These are phyloP conservation scores for Aspergillus egyptiacus DNA, from an alignment of 495 filamentous ascomycete species.

Conservation along the genomic window DNA sequence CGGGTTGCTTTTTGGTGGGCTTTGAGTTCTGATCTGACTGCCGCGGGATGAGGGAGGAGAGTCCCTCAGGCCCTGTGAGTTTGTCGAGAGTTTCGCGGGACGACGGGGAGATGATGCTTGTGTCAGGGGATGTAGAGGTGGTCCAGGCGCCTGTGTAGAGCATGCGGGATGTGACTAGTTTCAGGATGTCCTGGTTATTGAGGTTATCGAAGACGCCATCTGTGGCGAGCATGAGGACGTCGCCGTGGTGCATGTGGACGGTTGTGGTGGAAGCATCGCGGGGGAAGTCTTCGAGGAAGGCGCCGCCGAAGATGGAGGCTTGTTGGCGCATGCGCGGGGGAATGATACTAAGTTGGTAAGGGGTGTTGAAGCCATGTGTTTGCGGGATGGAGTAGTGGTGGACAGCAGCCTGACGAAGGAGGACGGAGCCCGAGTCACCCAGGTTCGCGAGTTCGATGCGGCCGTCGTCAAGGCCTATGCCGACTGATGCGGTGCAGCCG, in stretches of 20 bases:
- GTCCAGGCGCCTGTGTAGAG: slow-evolving; percentile 64
- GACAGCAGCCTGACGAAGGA: slow-evolving; percentile 75
- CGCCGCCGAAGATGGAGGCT: slow-evolving; percentile 74
- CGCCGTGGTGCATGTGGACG: slow-evolving; percentile 75
- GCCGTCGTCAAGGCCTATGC: slow-evolving; percentile 62
- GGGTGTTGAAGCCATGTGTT: slow-evolving; percentile 96
- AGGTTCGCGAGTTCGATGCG: slow-evolving; percentile 82
- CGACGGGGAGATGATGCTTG: slow-evolving; percentile 45
- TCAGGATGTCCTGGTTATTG: slow-evolving; percentile 79
- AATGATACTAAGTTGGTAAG: slow-evolving; percentile 87
- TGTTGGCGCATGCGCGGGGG: slow-evolving; percentile 71
- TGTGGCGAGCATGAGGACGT: slow-evolving; percentile 84
- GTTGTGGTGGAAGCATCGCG: slow-evolving; percentile 74
- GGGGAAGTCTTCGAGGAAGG: slow-evolving; percentile 71
- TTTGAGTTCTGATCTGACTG: neutral
- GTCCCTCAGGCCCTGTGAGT: slow-evolving; percentile 45
- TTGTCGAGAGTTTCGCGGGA: slow-evolving; percentile 47
- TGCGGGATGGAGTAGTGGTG: slow-evolving; percentile 77
- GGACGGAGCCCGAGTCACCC: slow-evolving; percentile 94
- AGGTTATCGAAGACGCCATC: slow-evolving; percentile 98
- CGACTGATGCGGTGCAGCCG: slow-evolving; percentile 86
- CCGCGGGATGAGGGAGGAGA: slow-evolving; percentile 22
- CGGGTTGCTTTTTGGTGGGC: neutral
- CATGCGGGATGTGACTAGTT: slow-evolving; percentile 73
- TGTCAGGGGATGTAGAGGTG: slow-evolving; percentile 34